Evolutionary conservation across 2,329 filamentous ascomycete species (phyloP).

Genomic region (Stemphylium lycopersici): DNA sequence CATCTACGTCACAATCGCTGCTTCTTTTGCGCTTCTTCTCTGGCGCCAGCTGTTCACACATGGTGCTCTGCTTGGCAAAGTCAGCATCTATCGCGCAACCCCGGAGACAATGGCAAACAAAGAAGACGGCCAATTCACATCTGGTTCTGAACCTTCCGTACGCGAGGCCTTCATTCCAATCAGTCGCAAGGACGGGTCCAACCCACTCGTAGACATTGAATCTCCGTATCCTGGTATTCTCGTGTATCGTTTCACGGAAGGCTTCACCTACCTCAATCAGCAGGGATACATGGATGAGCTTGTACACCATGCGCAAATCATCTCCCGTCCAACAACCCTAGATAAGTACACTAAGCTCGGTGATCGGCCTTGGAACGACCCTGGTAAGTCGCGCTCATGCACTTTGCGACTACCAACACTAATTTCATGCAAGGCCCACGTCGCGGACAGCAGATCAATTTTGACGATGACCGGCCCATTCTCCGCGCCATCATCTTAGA

Average conservation of each 20-base stretch:
- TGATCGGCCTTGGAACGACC: conserved; percentile 92
- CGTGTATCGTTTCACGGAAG: conserved; percentile 94
- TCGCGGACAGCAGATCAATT: conserved; percentile 57
- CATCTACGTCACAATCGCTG: conserved; percentile 82
- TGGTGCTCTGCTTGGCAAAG: conserved; percentile 77
- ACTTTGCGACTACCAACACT: neutral
- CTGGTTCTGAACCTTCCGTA: conserved; percentile 10
- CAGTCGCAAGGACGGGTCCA: conserved; percentile 86
- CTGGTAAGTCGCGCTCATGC: conserved; percentile 57
- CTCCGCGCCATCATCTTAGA: conserved; percentile 92
- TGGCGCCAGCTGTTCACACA: conserved; percentile 83
- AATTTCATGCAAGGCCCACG: conserved; percentile 54
- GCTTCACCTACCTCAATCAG: conserved; percentile 95
- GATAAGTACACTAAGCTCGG: conserved; percentile 63
- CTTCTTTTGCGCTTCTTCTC: conserved; percentile 78
- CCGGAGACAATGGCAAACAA: conserved; percentile 72
- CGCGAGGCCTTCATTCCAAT: conserved; percentile 67
- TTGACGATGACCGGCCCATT: conserved; percentile 64
- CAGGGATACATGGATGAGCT: conserved; percentile 82
- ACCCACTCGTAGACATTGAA: conserved; percentile 79
- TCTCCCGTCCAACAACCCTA: conserved; percentile 78
- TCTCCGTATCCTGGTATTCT: conserved; percentile 90
- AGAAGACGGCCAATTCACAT: conserved; percentile 20
- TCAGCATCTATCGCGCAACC: conserved; percentile 82
- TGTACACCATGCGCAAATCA: conserved; percentile 51